Percentiles rank a stretch among this genome's conserved stretches.
Conservation (phyloP, 305 asterid genomes). For the Fraxinus sp. region DNA sequence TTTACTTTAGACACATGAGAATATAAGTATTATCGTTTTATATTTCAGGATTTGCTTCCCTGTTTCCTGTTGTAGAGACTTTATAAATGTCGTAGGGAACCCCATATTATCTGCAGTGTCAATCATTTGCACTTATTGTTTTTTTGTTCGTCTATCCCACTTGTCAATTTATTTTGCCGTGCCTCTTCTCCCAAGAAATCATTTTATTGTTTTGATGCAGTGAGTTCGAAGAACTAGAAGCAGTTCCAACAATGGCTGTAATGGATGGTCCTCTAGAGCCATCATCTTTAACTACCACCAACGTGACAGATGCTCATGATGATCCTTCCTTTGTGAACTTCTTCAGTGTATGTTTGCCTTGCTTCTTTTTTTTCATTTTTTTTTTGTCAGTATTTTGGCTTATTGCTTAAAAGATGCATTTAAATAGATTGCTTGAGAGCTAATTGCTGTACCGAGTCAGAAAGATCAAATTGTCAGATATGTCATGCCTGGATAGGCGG, state of each 20-base stretch:
- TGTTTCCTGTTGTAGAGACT: neutral
- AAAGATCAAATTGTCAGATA: neutral
- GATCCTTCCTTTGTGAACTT: constrained; percentile 77
- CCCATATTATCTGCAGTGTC: neutral
- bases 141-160: neutral
- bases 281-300: constrained; percentile 41
- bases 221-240: constrained; percentile 85
- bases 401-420: neutral
- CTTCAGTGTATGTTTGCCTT: constrained; percentile 61
- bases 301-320: constrained; percentile 53
- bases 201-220: constrained; percentile 36
- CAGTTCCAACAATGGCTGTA: constrained; percentile 76
- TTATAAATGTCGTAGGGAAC: neutral
- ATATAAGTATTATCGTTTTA: neutral
- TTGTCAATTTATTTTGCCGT: neutral
- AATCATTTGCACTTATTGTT: neutral
- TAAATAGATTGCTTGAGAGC: neutral
- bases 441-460: neutral
- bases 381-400: neutral
- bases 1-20: neutral
- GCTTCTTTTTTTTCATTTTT: neutral
- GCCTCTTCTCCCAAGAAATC: constrained; percentile 4
- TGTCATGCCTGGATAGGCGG: neutral
- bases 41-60: neutral
- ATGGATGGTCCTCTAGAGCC: constrained; percentile 89